phyloP scores from a whole-genome alignment of 345 rosid genomes.

The Rhizophora apiculata region DNA sequence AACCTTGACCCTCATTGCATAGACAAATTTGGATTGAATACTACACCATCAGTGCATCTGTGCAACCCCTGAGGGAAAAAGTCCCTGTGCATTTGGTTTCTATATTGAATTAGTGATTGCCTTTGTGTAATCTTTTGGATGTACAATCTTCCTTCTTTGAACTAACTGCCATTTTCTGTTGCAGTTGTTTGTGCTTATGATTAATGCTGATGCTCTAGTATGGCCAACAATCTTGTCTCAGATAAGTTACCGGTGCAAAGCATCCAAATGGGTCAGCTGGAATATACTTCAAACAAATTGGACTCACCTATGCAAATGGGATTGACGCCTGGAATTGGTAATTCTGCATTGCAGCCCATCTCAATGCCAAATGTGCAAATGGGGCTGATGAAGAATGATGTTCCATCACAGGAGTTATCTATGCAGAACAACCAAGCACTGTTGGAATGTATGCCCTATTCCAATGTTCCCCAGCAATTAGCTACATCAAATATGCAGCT shows the following conservation, averaged over 20 bases:
- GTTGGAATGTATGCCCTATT: slow-evolving; percentile 15
- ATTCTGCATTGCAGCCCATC: slow-evolving; percentile 20
- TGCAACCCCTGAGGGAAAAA: too few relatives aligned
- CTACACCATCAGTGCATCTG: too few relatives aligned
- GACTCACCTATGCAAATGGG: slow-evolving; percentile 32
- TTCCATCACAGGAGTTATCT: slow-evolving; percentile 28
- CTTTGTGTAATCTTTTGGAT: too few relatives aligned
- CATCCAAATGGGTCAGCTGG: slow-evolving; percentile 43
- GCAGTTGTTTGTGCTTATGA: too few relatives aligned
- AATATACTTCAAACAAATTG: slow-evolving; percentile 34
- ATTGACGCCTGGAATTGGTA: not conserved
- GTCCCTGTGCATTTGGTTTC: too few relatives aligned
- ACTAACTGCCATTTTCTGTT: too few relatives aligned
- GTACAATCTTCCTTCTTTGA: too few relatives aligned
- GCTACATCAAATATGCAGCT: slow-evolving; percentile 27
- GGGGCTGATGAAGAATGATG: slow-evolving; percentile 28
- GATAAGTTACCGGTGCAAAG: slow-evolving; percentile 40
- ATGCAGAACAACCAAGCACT: slow-evolving; percentile 24
- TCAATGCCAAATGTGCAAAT: slow-evolving; percentile 30
- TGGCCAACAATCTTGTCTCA: slow-evolving; percentile 55
- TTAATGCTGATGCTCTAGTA: slow-evolving; percentile 4
- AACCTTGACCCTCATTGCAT: too few relatives aligned
- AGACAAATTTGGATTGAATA: too few relatives aligned
- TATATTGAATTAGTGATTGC: too few relatives aligned
- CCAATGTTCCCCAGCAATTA: slow-evolving; percentile 19